A percentile compares a stretch with the other conserved stretches of the same genome.
These are phyloP conservation scores for Diutina siamensis DNA, from an alignment of 1,139 yeast genomes.

Conservation along the genomic window DNA sequence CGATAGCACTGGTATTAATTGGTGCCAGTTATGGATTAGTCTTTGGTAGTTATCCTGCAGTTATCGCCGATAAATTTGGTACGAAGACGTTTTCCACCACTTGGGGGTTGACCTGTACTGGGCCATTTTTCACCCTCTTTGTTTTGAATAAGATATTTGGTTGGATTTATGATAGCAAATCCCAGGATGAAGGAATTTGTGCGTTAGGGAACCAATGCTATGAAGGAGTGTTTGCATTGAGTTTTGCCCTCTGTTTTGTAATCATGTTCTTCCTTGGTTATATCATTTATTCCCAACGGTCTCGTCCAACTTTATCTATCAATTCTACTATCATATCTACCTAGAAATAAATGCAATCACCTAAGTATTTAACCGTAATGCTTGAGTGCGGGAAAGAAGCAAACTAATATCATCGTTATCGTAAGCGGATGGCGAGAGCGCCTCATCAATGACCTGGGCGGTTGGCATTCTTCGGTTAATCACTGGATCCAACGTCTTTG, in stretches of 20 bases:
- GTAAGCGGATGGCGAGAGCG: neutral
- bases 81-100: conserved; percentile 61
- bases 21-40: conserved; percentile 76
- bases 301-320: neutral
- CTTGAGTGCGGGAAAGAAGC: conserved; percentile 1
- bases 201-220: conserved; percentile 3
- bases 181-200: neutral
- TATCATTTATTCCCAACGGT: neutral
- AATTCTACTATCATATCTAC: neutral
- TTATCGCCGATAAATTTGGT: conserved; percentile 68
- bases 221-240: conserved; percentile 11
- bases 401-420: neutral
- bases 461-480: neutral
- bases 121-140: conserved; percentile 25
- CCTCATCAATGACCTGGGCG: neutral
- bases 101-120: conserved; percentile 58
- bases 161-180: conserved; percentile 22
- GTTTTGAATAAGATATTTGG: conserved; percentile 32
- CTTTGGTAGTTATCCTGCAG: conserved; percentile 74
- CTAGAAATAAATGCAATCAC: neutral
- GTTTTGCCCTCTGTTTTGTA: conserved; percentile 14
- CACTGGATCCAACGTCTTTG: neutral
- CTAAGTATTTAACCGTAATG: neutral
- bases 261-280: neutral
- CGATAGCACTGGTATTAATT: conserved; percentile 33